Conservation (phyloP, 2,329 filamentous ascomycete genomes). For the Penicillium palitans region DNA sequence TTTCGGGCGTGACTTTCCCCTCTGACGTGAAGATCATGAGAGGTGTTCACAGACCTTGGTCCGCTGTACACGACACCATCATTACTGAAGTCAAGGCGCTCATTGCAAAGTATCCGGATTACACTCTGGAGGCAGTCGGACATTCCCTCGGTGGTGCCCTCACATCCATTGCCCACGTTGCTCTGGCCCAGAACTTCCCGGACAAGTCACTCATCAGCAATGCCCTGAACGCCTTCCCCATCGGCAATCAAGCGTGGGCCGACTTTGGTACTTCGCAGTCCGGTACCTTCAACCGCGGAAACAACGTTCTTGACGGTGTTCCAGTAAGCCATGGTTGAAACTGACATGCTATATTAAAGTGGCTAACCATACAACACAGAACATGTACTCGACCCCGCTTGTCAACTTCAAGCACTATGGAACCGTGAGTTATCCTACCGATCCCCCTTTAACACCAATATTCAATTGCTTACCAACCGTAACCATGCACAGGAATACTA, state of each 20-base stretch:
- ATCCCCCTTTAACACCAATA: neutral
- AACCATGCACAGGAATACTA: conserved; percentile 27
- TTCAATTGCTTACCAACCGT: neutral
- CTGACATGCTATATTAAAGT: too few species aligned
- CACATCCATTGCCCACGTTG: conserved; percentile 36
- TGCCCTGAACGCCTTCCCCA: conserved; percentile 36
- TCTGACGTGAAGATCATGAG: conserved; percentile 30
- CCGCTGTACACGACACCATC: conserved; percentile 30
- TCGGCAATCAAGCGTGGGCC: conserved; percentile 32
- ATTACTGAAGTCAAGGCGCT: conserved; percentile 31
- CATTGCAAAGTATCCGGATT: conserved; percentile 29
- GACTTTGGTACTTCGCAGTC: conserved; percentile 25
- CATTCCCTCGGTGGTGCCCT: conserved; percentile 36
- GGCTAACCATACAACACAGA: conserved; percentile 16
- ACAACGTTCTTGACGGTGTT: conserved; percentile 31
- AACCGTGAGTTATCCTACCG: conserved; percentile 18
- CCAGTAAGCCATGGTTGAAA: conserved; percentile 20
- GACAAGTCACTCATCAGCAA: conserved; percentile 31
- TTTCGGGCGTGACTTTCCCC: conserved; percentile 33
- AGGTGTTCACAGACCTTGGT: conserved; percentile 31
- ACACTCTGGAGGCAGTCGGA: conserved; percentile 32
- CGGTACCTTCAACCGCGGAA: conserved; percentile 30
- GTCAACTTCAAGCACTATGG: conserved; percentile 30
- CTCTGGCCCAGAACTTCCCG: conserved; percentile 34
- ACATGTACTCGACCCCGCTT: conserved; percentile 28